Base-by-base conservation (phyloP, 257 asterid species). In the Scutellaria minor region DNA sequence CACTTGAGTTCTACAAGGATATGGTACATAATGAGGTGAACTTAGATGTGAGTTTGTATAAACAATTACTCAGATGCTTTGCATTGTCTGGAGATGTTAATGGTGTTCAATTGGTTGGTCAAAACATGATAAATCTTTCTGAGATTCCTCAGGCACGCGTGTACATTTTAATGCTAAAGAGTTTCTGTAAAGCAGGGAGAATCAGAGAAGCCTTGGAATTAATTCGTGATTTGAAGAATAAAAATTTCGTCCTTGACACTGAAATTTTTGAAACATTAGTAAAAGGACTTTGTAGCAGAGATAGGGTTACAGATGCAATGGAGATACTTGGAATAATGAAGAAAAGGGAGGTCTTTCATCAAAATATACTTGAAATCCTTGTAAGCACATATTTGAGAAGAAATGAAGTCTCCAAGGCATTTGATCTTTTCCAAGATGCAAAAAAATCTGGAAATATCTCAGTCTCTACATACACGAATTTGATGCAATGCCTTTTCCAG, bases 241-340 rank as follows among this genome's bases (percentile, higher is more conserved):
- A 87, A 69, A 83, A 76, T 20, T 20, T 81, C 54, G 48, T 70
- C 68, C 85, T 93, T 4, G 89, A 81, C 40, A 35, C 85, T 53
- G 85, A 77, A 50, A 54, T 68, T 56, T 80, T 87, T 48, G 85
- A 78, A 71, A 84, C 84, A 24, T 75, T 93, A 76, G 91, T 90
- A 74, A 84, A 84, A 80, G 97, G 98, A 54, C 89, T 93, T 53
- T 88, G 98, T 60, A 79, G 85, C 78, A 84, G 79, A 20, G 89
- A 80, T 73, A 87, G 85, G 79, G 84, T 86, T 65, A 68, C 64
- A 13, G 98, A 93, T 80, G 96, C 96, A 11, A 12, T 86, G 76
- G 98, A 93, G 82, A 85, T 93, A 37, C 85, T 90, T 54, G 92
- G 89, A 73, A 93, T 93, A 65, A 60, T 89, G 87, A 87, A 93